Conservation (phyloP, 2,329 filamentous ascomycete species). For the Gyromitra esculenta region DNA sequence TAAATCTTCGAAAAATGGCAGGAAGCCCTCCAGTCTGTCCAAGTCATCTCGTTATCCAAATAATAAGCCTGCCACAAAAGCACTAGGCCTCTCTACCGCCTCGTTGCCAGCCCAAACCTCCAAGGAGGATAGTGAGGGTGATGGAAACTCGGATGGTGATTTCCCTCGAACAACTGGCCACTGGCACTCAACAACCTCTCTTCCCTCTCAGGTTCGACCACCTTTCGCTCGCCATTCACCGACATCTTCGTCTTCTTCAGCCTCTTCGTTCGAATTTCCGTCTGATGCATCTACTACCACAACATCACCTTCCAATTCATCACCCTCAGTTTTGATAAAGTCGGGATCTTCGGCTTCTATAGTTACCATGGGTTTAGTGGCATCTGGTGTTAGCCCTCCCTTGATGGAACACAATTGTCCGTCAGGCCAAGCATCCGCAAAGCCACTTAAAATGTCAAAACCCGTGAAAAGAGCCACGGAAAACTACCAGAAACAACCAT, state of each 20-base stretch:
- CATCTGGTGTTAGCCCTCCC: conserved; percentile 12
- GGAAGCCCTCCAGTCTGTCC: conserved; percentile 15
- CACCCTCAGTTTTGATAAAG: conserved; percentile 51
- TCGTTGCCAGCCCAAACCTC: conserved; percentile 38
- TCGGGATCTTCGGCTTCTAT: conserved; percentile 41
- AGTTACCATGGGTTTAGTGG: conserved; percentile 11
- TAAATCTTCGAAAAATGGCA: conserved; percentile 36
- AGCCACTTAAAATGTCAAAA: conserved; percentile 30
- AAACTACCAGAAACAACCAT: conserved; percentile 51
- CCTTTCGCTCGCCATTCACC: conserved; percentile 48
- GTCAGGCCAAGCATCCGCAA: conserved; percentile 17
- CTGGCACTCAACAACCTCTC: conserved; percentile 45
- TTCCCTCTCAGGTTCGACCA: conserved; percentile 47
- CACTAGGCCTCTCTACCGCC: conserved; percentile 31
- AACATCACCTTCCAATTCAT: conserved; percentile 52
- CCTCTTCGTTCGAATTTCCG: conserved; percentile 50
- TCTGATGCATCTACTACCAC: conserved; percentile 49
- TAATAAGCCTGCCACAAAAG: conserved; percentile 32
- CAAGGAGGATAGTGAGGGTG: conserved; percentile 29
- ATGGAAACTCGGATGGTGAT: conserved; percentile 30
- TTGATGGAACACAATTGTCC: conserved; percentile 27
- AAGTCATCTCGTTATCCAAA: conserved; percentile 17
- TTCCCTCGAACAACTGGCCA: conserved; percentile 16
- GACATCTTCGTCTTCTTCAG: conserved; percentile 50
- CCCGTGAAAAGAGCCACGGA: conserved; percentile 40